Conservation (phyloP, 2,329 filamentous ascomycete genomes). For the Neurospora sp. region DNA sequence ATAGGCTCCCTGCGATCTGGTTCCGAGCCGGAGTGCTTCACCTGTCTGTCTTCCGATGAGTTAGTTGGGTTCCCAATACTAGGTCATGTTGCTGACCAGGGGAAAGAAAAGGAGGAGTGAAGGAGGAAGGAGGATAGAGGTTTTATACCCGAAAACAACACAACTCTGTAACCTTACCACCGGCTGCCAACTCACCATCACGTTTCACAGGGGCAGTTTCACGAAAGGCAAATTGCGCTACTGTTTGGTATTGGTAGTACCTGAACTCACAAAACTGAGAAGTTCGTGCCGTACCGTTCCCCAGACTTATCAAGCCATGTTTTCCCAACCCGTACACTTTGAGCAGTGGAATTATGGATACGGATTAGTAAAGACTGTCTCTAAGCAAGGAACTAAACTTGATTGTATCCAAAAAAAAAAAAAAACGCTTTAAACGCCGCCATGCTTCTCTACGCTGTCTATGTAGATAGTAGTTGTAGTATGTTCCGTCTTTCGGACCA, state of each 20-base stretch:
- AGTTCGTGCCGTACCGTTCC: too few relatives aligned
- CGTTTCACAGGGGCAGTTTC: background rate
- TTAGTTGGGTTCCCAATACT: background rate
- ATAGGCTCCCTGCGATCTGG: background rate
- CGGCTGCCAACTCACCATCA: background rate
- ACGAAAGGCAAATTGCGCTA: background rate
- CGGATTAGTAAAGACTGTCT: background rate
- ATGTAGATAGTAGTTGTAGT: background rate
- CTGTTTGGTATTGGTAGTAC: background rate
- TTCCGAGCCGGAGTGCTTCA: background rate
- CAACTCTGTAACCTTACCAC: background rate
- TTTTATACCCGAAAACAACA: background rate
- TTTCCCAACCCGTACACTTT: too few relatives aligned
- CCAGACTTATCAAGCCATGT: too few relatives aligned
- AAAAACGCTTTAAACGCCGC: background rate
- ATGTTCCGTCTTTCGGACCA: background rate
- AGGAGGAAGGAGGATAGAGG: background rate
- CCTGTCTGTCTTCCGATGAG: background rate
- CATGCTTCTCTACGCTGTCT: background rate
- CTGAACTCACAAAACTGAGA: background rate
- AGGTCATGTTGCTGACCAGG: background rate
- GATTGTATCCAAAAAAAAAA: background rate
- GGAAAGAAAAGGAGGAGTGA: background rate
- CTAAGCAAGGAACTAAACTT: too few relatives aligned
- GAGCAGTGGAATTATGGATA: background rate